Base-by-base conservation (phyloP, 2,329 filamentous ascomycete species). In the Colletotrichum higginsianum region DNA sequence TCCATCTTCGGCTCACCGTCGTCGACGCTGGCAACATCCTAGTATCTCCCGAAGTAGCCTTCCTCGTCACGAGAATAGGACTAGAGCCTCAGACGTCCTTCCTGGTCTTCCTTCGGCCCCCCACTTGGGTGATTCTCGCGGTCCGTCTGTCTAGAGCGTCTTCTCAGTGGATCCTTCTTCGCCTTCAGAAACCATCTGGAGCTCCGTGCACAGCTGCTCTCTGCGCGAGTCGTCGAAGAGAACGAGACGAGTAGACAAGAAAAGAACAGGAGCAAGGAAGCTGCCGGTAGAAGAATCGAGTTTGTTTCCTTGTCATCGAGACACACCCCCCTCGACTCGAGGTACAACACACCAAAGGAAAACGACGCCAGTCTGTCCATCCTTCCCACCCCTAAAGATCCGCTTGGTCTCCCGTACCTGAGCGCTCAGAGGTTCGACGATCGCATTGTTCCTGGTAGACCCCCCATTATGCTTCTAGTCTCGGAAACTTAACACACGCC, bases 401-500 rank as follows among this genome's bases (percentile, higher is more conserved):
- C 61, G 60, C 70, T 64, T 72, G 58, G 70, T 71, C 62, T 73
- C 71, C 67, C 67, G 73, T 74, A 70, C 73, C 73, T 74, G 73
- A 73, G 73, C 73, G 73, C 73, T 67, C 73, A 71, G 71, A 73
- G 60, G 66, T 63, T 73, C 61, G 61, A 71, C 66, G 71, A 74
- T 74, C 73, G 73, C 70, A 74, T 74, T 73, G 73, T 68, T 74
- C 62, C 68, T 75, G 71, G 67, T 74, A 67, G 75, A 70, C 74
- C 35, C 73, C 75, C 60, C 74, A 77, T 75, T 77, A 74, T 78
- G 77, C 75, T 76, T 75, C 75, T 77, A 75, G 77, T 76, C 76
- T 77, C 77, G 77, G 76, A 78, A 79, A 78, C 78, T 75, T 78
- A 78, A 79, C 72, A 77, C 76, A 78, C 75, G 75, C 76, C 76